Evolutionary conservation across 352 stramenopile species (phyloP).

Genomic region (Phytopythium cucurbitacearum): DNA sequence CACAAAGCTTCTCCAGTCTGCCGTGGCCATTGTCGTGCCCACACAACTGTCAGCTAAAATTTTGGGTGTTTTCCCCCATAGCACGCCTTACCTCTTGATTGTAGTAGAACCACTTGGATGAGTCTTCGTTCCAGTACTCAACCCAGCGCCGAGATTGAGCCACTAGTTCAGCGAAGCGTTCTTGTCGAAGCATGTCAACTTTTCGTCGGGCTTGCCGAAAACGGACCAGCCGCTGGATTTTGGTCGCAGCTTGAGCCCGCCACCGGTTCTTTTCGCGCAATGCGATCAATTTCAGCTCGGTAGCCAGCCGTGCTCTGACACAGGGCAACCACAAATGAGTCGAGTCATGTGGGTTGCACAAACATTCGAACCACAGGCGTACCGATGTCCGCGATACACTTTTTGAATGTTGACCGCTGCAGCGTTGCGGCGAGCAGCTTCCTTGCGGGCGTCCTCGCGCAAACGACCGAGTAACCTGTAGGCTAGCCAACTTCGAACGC

Average conservation of each 20-base stretch:
- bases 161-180: conserved; percentile 36
- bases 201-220: conserved; percentile 34
- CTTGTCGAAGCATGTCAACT: conserved; percentile 27
- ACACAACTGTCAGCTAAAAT: conserved; percentile 6
- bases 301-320: conserved; percentile 50
- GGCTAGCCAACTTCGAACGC: conserved; percentile 34
- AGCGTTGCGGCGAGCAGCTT: conserved; percentile 26
- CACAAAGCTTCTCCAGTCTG: conserved; percentile 69
- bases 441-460: conserved; percentile 22
- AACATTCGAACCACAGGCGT: conserved; percentile 3
- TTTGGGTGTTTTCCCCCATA: not conserved
- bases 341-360: not conserved
- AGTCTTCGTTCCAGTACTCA: conserved; percentile 79
- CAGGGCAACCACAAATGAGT: conserved; percentile 2
- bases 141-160: conserved; percentile 44
- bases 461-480: conserved; percentile 25
- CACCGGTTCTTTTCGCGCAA: conserved; percentile 55
- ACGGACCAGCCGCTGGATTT: conserved; percentile 59
- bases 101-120: conserved; percentile 76
- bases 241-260: conserved; percentile 47
- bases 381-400: conserved; percentile 71
- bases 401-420: conserved; percentile 59
- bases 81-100: conserved; percentile 36
- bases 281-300: conserved; percentile 60
- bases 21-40: too few species aligned